Evolutionary conservation across 2,329 filamentous ascomycete genomes (phyloP).

Genomic region (Hymenoscyphus salicellus): DNA sequence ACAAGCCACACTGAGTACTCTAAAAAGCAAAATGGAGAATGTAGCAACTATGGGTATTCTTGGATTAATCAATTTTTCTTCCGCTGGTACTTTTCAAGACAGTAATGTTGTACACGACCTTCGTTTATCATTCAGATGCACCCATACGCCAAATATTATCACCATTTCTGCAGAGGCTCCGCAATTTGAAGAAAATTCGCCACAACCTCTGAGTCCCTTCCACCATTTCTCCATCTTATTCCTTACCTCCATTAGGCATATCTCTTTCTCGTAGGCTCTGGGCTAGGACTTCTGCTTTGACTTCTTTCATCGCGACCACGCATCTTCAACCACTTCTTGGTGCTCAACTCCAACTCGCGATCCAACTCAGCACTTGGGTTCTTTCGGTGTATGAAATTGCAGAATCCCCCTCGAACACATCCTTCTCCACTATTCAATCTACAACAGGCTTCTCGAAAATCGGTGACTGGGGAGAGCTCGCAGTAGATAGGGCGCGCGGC

Average conservation of each 20-base stretch:
- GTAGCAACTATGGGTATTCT: neutral
- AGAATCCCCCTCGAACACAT: slow-evolving; percentile 93
- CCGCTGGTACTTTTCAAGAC: neutral
- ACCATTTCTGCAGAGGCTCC: neutral
- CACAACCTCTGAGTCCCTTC: neutral
- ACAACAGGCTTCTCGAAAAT: slow-evolving; percentile 97
- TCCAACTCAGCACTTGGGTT: slow-evolving; percentile 88
- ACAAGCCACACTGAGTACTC: no score
- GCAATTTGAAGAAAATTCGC: slow-evolving; percentile 35
- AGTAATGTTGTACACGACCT: neutral
- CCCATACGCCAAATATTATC: neutral
- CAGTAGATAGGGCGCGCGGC: slow-evolving; percentile 96
- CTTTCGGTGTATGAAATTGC: slow-evolving; percentile 99
- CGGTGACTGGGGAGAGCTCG: slow-evolving; percentile 93
- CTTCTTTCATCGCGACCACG: slow-evolving; percentile 82
- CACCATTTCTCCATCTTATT: neutral
- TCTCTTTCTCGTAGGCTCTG: slow-evolving; percentile 74
- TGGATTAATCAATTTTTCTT: neutral
- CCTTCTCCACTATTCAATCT: slow-evolving; percentile 91
- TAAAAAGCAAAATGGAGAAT: neutral
- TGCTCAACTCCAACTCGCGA: slow-evolving; percentile 77
- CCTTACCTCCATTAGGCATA: slow-evolving; percentile 35
- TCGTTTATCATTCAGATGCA: neutral
- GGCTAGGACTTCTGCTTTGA: slow-evolving; percentile 76
- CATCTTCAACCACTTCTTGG: slow-evolving; percentile 93